Evolutionary conservation across 2,329 filamentous ascomycete species (phyloP).

Genomic region (Parascedosporium putredinis): DNA sequence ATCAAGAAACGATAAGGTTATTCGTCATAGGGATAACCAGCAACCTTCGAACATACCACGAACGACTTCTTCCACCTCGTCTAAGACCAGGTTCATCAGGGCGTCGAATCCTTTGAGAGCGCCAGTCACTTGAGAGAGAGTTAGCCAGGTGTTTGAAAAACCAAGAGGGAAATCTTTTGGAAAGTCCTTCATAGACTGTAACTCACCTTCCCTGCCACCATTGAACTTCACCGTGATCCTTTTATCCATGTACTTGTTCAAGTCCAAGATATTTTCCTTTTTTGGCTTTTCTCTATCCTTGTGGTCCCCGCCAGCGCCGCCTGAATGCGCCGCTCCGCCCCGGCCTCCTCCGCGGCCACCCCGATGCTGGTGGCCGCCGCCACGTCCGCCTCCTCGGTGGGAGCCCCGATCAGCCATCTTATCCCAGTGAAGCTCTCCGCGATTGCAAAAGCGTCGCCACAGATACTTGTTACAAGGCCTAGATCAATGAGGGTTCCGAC

Average conservation of each 20-base stretch:
- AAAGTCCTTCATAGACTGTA: not conserved
- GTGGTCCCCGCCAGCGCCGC: conserved; percentile 32
- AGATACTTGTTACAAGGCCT: too few species aligned
- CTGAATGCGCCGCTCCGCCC: conserved; percentile 22
- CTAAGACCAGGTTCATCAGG: conserved; percentile 93
- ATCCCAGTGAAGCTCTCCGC: too few species aligned
- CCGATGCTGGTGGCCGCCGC: conserved; percentile 36
- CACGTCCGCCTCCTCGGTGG: conserved; percentile 27
- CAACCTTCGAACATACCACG: conserved; percentile 48
- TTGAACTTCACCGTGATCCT: conserved; percentile 93
- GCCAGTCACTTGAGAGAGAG: conserved; percentile 56
- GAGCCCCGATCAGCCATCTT: conserved; percentile 19
- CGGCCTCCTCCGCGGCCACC: conserved; percentile 33
- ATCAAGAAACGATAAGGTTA: too few species aligned
- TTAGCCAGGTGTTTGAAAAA: conserved; percentile 8
- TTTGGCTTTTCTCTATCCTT: conserved; percentile 64
- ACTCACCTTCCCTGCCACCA: conserved; percentile 76
- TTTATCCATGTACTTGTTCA: conserved; percentile 96
- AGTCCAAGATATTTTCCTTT: conserved; percentile 96
- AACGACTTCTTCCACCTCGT: conserved; percentile 85
- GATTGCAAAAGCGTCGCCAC: too few species aligned
- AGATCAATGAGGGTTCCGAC: too few species aligned
- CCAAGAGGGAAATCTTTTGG: not conserved
- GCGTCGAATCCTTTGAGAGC: conserved; percentile 93
- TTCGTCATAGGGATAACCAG: too few species aligned